Conservation (phyloP, 129 eudicot species). For the Artemisia annua region DNA sequence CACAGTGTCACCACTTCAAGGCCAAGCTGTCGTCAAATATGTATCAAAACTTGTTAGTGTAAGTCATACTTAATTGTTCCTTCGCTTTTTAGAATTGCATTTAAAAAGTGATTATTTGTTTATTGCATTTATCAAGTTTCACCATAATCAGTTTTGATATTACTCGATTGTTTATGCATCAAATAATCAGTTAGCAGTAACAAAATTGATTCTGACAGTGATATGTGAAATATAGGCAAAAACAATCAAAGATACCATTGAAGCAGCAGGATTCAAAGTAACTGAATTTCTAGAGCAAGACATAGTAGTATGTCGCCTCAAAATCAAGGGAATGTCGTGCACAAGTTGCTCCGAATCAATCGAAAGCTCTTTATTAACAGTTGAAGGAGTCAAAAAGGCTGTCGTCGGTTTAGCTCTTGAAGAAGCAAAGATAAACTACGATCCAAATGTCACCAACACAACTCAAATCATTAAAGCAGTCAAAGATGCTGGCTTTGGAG, state of each 20-base stretch:
- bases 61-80: slow-evolving; percentile 21
- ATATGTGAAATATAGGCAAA: slow-evolving; percentile 45
- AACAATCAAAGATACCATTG: slow-evolving; percentile 73
- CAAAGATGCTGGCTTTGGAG: slow-evolving; percentile 93
- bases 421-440: slow-evolving; percentile 92
- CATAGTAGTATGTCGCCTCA: slow-evolving; percentile 73
- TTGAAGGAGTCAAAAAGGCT: slow-evolving; percentile 87
- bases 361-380: slow-evolving; percentile 69
- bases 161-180: too few relatives aligned
- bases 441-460: slow-evolving; percentile 60
- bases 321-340: slow-evolving; percentile 94
- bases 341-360: slow-evolving; percentile 90
- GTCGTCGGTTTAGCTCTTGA: slow-evolving; percentile 92
- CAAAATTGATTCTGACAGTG: not conserved
- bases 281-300: slow-evolving; percentile 68
- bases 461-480: slow-evolving; percentile 63
- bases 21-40: slow-evolving; percentile 74
- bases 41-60: slow-evolving; percentile 56
- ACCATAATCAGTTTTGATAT: too few relatives aligned
- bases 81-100: not conserved
- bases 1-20: slow-evolving; percentile 73
- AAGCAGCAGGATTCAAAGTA: slow-evolving; percentile 80
- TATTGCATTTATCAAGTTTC: not conserved
- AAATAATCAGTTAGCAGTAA: not conserved
- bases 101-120: slow-evolving; percentile 5